Evolutionary conservation across 2,329 filamentous ascomycete species (phyloP).

Genomic region (Stagonosporopsis tanaceti): DNA sequence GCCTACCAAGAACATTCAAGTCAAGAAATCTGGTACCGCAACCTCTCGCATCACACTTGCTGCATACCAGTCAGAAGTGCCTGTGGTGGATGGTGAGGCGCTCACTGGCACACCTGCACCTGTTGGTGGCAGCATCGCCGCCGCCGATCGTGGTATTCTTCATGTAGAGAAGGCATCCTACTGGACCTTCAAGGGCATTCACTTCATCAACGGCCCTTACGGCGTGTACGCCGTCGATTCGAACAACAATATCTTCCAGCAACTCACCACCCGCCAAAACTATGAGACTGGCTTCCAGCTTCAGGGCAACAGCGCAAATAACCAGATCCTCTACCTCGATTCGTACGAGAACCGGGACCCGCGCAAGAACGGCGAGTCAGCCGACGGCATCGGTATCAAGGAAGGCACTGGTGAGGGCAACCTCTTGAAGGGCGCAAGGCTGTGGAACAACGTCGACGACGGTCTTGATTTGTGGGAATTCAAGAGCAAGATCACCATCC

Average conservation of each 20-base stretch:
- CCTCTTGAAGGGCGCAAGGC: constrained; percentile 54
- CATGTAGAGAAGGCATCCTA: constrained; percentile 57
- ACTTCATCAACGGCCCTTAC: constrained; percentile 50
- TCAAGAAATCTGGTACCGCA: constrained; percentile 52
- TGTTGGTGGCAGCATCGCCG: constrained; percentile 51
- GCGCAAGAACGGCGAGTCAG: constrained; percentile 61
- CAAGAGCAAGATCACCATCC: constrained; percentile 53
- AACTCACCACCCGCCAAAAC: constrained; percentile 51
- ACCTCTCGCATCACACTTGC: constrained; percentile 54
- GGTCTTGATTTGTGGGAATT: constrained; percentile 58
- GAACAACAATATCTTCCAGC: constrained; percentile 50
- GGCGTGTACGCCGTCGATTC: constrained; percentile 48
- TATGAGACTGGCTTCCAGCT: constrained; percentile 53
- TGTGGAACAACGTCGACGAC: constrained; percentile 63
- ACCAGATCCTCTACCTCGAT: constrained; percentile 36
- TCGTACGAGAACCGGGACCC: constrained; percentile 45
- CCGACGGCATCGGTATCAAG: constrained; percentile 60
- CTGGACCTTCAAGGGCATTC: constrained; percentile 57
- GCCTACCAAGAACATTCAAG: constrained; percentile 58
- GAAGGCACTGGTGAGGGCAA: constrained; percentile 58
- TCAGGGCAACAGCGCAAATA: constrained; percentile 41
- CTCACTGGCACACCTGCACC: constrained; percentile 53
- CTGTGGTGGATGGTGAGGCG: constrained; percentile 57
- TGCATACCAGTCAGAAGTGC: constrained; percentile 55
- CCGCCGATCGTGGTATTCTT: constrained; percentile 56